phyloP scores from a whole-genome alignment of 2,329 filamentous ascomycete species.

The Paraphoma chrysanthemicola region DNA sequence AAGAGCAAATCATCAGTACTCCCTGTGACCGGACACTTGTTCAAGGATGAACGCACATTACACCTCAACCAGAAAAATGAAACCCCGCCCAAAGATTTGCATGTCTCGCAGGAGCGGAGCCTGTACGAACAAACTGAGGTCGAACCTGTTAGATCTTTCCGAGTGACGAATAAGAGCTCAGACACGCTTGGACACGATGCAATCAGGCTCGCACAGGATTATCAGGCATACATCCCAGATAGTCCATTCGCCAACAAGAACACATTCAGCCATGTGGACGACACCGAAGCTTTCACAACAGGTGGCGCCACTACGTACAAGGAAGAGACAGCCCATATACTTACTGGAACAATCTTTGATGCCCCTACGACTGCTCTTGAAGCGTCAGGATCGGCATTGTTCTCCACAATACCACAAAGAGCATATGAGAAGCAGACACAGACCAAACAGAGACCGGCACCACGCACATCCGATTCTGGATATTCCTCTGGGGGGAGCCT shows the following conservation, averaged over 20 bases:
- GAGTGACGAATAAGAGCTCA: conserved; percentile 25
- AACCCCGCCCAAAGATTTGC: too few relatives aligned
- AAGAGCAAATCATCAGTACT: conserved; percentile 38
- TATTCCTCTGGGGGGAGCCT: conserved; percentile 50
- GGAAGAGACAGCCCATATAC: conserved; percentile 23
- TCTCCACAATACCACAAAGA: conserved; percentile 12
- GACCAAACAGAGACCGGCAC: conserved; percentile 25
- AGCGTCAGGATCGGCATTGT: conserved; percentile 2
- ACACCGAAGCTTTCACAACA: conserved; percentile 8
- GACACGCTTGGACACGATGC: conserved; percentile 27
- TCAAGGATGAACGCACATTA: conserved; percentile 5
- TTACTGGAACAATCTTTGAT: conserved; percentile 30
- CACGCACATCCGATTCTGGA: conserved; percentile 47
- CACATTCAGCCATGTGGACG: not conserved
- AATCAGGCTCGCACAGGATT: conserved; percentile 32
- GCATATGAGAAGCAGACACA: conserved; percentile 11
- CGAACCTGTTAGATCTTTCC: conserved; percentile 2
- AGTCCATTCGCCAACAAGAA: conserved; percentile 28
- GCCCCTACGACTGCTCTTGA: conserved; percentile 16
- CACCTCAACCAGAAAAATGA: not conserved
- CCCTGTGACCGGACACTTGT: conserved; percentile 21
- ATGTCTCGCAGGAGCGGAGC: too few relatives aligned
- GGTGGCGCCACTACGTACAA: conserved; percentile 6
- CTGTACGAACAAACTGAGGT: not conserved
- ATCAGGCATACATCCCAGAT: conserved; percentile 34